Evolutionary conservation across 2,329 filamentous ascomycete species (phyloP).

Genomic region (Massarina eburnea): DNA sequence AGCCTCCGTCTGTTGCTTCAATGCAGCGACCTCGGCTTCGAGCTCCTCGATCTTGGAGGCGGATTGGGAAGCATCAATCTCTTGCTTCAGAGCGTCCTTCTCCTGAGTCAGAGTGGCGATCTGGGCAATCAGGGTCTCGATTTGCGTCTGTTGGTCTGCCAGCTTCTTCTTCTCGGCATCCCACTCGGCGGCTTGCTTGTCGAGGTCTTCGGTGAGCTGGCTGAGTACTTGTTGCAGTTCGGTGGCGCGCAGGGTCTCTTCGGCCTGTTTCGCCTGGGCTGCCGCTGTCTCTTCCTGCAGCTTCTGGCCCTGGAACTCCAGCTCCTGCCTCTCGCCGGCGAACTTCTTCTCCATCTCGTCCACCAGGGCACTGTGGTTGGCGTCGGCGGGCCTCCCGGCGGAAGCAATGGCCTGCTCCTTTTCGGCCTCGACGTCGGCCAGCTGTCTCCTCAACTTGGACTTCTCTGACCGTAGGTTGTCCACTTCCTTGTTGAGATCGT

Average conservation of each 20-base stretch:
- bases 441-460: constrained; percentile 32
- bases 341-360: constrained; percentile 41
- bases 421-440: constrained; percentile 35
- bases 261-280: constrained; percentile 32
- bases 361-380: constrained; percentile 26
- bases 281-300: constrained; percentile 35
- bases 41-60: constrained; percentile 26
- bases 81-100: constrained; percentile 23
- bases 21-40: constrained; percentile 27
- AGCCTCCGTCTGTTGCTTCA: constrained; percentile 23
- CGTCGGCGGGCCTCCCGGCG: constrained; percentile 16
- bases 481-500: constrained; percentile 35
- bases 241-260: constrained; percentile 33
- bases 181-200: constrained; percentile 38
- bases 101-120: constrained; percentile 26
- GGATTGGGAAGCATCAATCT: constrained; percentile 21
- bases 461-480: constrained; percentile 35
- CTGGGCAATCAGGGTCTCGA: constrained; percentile 28
- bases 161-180: constrained; percentile 40
- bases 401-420: constrained; percentile 34
- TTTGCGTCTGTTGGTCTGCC: constrained; percentile 31
- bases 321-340: constrained; percentile 31
- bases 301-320: constrained; percentile 34
- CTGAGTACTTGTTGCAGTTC: constrained; percentile 40
- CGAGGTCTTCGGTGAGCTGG: constrained; percentile 39